Percentiles rank a stretch among this genome's conserved stretches.
phyloP scores from a whole-genome alignment of 2,329 filamentous ascomycete genomes.

The Periconia macrospinosa region DNA sequence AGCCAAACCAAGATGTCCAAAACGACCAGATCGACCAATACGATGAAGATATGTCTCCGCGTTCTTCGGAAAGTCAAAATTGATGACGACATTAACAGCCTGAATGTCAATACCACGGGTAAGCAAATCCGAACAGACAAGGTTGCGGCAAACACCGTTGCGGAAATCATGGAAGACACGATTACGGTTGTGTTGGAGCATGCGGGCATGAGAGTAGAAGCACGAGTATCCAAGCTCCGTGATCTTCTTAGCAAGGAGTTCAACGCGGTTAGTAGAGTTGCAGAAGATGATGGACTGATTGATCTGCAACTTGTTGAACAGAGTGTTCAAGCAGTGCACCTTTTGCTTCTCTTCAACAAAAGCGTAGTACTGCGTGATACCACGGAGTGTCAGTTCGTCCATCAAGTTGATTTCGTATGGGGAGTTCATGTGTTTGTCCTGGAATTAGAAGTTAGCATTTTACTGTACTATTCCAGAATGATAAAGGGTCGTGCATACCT shows the following conservation, averaged over 20 bases:
- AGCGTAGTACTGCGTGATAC: slow-evolving; percentile 98
- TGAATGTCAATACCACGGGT: slow-evolving; percentile 99
- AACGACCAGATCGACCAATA: slow-evolving; percentile 95
- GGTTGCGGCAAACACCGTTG: slow-evolving; percentile 94
- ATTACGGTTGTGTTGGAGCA: slow-evolving; percentile 96
- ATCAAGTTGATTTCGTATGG: slow-evolving; percentile 99
- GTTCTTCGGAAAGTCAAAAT: slow-evolving; percentile 99
- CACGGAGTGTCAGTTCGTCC: slow-evolving; percentile 96
- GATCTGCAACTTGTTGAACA: slow-evolving; percentile 98
- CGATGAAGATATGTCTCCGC: slow-evolving; percentile 98
- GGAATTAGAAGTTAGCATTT: slow-evolving; percentile 10
- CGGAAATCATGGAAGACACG: slow-evolving; percentile 99
- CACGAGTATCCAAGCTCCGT: slow-evolving; percentile 98
- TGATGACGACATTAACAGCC: slow-evolving; percentile 99
- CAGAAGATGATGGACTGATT: slow-evolving; percentile 99
- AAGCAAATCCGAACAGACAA: slow-evolving; percentile 95
- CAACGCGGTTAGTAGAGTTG: slow-evolving; percentile 98
- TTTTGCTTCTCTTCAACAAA: slow-evolving; percentile 99
- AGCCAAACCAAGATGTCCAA: slow-evolving; percentile 93
- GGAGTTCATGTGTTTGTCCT: slow-evolving; percentile 94
- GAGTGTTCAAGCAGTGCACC: slow-evolving; percentile 96
- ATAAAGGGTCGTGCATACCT: slow-evolving; percentile 42
- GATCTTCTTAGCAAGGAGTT: slow-evolving; percentile 97
- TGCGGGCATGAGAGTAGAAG: slow-evolving; percentile 98
- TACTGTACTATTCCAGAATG: background rate